Percentiles rank a stretch among this genome's conserved stretches.
These are phyloP conservation scores for Saksenaea oblongispora DNA, from an alignment of 371 early-diverging fungal species.

Conservation along the genomic window DNA sequence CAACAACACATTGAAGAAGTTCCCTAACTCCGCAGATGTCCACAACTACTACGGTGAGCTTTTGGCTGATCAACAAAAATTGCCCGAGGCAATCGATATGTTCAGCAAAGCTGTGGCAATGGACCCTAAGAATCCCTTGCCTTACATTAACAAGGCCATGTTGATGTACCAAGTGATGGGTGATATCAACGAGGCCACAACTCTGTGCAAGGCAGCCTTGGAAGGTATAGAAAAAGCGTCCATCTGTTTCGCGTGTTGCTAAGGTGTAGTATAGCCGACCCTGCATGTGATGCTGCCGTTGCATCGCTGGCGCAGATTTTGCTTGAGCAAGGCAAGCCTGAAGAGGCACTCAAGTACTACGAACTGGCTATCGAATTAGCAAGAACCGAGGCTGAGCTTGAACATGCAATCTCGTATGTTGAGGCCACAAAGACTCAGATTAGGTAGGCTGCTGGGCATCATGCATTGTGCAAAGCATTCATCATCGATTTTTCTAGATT, in stretches of 20 bases:
- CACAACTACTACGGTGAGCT: constrained; percentile 97
- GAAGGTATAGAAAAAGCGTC: constrained; percentile 46
- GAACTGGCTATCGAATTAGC: constrained; percentile 85
- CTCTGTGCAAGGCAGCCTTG: constrained; percentile 79
- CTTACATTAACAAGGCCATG: constrained; percentile 97
- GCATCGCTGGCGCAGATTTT: constrained; percentile 90
- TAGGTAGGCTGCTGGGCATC: constrained; percentile 1
- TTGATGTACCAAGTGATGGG: constrained; percentile 80
- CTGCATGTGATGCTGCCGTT: constrained; percentile 94
- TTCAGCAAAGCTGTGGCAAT: constrained; percentile 80
- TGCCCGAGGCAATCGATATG: constrained; percentile 72
- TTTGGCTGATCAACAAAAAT: constrained; percentile 82
- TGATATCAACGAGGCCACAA: constrained; percentile 76
- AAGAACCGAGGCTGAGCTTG: constrained; percentile 88
- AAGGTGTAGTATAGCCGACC: constrained; percentile 61
- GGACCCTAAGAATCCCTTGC: constrained; percentile 78
- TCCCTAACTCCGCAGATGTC: constrained; percentile 85
- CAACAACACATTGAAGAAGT: constrained; percentile 76
- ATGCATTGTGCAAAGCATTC: not conserved
- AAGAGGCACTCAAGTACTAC: constrained; percentile 82
- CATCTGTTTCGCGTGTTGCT: not conserved
- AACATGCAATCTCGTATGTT: constrained; percentile 80
- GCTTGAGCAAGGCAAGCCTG: constrained; percentile 82
- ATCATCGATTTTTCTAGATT: constrained; percentile 20
- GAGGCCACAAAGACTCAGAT: constrained; percentile 62